Conservation (phyloP, 140 eudicot species). For the Cichorium intybus region DNA sequence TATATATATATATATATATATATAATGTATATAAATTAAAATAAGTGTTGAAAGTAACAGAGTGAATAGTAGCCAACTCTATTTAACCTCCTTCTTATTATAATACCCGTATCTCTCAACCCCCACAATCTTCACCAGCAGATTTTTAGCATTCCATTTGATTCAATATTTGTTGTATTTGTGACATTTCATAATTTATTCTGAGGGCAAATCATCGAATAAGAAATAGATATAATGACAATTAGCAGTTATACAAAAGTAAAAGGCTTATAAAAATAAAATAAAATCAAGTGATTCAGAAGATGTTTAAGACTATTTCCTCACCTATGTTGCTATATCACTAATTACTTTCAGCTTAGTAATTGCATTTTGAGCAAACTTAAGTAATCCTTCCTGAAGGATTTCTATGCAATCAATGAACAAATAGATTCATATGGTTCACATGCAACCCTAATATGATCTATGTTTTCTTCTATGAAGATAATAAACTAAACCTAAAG, state of each 20-base stretch:
- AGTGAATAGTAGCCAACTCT: too few relatives aligned
- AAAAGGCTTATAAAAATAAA: background rate
- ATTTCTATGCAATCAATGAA: too few relatives aligned
- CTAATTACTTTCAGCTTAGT: constrained; percentile 68
- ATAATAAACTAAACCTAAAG: too few relatives aligned
- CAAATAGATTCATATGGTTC: too few relatives aligned
- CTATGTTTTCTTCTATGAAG: too few relatives aligned
- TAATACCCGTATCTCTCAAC: too few relatives aligned
- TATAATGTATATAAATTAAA: too few relatives aligned
- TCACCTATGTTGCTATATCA: constrained; percentile 62
- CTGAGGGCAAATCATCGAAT: constrained; percentile 59
- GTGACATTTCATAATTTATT: constrained; percentile 81
- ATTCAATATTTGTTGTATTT: constrained; percentile 52
- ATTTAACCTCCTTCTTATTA: too few relatives aligned
- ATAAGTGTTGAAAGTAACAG: too few relatives aligned
- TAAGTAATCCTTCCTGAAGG: constrained; percentile 82
- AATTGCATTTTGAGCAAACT: constrained; percentile 70
- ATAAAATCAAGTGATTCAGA: background rate
- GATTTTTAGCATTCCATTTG: constrained; percentile 23
- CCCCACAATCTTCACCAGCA: constrained; percentile 18
- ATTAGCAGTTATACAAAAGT: constrained; percentile 18
- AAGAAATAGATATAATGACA: constrained; percentile 23
- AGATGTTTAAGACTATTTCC: constrained; percentile 16
- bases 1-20: too few relatives aligned
- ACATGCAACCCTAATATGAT: too few relatives aligned